Evolutionary conservation across 345 rosid genomes (phyloP).

Genomic region (Eucalyptus urophylla): DNA sequence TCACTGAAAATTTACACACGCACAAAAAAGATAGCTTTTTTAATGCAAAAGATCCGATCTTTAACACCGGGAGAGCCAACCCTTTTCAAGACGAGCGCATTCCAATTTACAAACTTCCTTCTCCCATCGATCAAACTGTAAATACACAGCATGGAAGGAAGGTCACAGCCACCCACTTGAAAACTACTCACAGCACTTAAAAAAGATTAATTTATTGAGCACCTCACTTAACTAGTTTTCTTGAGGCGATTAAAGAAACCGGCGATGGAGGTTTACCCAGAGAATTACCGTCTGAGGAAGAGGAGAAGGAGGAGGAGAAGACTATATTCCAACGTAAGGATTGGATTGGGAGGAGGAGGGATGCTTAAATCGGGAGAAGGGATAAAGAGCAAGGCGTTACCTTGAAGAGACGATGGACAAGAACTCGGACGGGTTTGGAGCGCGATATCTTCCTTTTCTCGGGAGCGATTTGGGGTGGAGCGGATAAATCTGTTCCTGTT

Average conservation of each 20-base stretch:
- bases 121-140: background rate
- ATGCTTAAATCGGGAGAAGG: background rate
- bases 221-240: background rate
- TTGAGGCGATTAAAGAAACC: background rate
- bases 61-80: background rate
- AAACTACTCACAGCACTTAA: background rate
- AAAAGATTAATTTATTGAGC: background rate
- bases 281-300: background rate
- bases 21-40: background rate
- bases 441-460: background rate
- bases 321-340: background rate
- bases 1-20: background rate
- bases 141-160: background rate
- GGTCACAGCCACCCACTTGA: background rate
- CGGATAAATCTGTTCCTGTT: background rate
- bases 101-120: background rate
- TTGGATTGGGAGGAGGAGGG: background rate
- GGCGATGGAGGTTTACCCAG: background rate
- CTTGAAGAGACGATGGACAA: background rate
- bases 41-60: background rate
- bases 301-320: background rate
- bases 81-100: background rate
- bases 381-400: background rate
- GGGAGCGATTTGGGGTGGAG: background rate
- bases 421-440: background rate